phyloP scores from a whole-genome alignment of 2,329 filamentous ascomycete genomes.

The Trichoderma citrinoviride region DNA sequence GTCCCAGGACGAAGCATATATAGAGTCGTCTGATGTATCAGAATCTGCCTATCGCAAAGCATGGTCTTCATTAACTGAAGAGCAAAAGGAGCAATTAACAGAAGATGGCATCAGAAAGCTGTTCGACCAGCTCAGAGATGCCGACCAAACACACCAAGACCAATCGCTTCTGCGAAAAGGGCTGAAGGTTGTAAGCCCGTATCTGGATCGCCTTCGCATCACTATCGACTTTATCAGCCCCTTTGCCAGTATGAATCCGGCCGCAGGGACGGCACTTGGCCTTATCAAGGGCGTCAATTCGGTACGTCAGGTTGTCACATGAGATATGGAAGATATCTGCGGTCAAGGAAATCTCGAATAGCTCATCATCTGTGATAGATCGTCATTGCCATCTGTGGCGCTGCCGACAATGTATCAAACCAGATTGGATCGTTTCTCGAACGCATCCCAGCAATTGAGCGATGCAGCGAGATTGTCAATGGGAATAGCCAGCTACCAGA shows the following conservation, averaged over 20 bases:
- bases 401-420: conserved; percentile 10
- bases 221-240: conserved; percentile 10
- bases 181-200: conserved; percentile 4
- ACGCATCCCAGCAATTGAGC: conserved; percentile 11
- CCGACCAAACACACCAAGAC: conserved; percentile 3
- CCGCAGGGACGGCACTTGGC: conserved; percentile 7
- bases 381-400: conserved; percentile 16
- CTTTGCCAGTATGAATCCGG: conserved; percentile 15
- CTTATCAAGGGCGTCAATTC: conserved; percentile 12
- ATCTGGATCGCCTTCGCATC: conserved; percentile 1
- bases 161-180: conserved; percentile 14
- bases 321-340: background rate
- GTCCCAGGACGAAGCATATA: no score
- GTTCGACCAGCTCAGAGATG: background rate
- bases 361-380: background rate
- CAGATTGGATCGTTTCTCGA: conserved; percentile 11
- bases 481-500: background rate
- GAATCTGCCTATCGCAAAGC: background rate
- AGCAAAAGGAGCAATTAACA: background rate
- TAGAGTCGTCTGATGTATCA: background rate
- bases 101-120: background rate
- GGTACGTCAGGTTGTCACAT: background rate
- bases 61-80: background rate
- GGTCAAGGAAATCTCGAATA: background rate
- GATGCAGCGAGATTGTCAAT: conserved; percentile 5